Evolutionary conservation across 2,329 filamentous ascomycete species (phyloP).

Genomic region (Arthrobotrys sphaeroides): DNA sequence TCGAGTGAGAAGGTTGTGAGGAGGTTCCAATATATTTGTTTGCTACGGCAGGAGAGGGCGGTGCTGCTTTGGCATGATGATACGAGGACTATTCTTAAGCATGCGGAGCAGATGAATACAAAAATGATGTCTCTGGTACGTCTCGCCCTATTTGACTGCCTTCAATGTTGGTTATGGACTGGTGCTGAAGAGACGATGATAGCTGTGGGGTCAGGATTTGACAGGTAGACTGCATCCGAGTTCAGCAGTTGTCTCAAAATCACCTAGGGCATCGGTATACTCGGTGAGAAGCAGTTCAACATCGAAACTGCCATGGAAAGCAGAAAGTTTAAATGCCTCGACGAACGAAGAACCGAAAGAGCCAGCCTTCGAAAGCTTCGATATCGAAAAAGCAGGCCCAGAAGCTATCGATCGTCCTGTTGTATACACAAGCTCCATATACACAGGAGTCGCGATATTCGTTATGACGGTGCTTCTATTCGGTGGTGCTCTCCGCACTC

Average conservation of each 20-base stretch:
- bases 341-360: background rate
- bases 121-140: conserved; percentile 30
- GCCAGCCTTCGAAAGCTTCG: background rate
- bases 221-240: conserved; percentile 6
- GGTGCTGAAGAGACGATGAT: background rate
- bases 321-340: background rate
- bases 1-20: background rate
- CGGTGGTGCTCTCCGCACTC: conserved; percentile 10
- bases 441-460: conserved; percentile 17
- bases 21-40: conserved; percentile 22
- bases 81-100: conserved; percentile 6
- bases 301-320: background rate
- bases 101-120: conserved; percentile 21
- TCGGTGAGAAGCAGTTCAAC: background rate
- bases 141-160: background rate
- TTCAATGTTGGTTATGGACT: too few species aligned
- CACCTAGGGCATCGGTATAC: background rate
- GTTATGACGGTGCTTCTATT: conserved; percentile 14
- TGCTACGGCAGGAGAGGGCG: conserved; percentile 12
- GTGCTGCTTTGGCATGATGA: conserved; percentile 33
- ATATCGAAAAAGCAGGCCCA: background rate
- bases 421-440: conserved; percentile 22
- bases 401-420: conserved; percentile 1
- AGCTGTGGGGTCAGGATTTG: conserved; percentile 21
- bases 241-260: background rate